Evolutionary conservation across 257 asterid genomes (phyloP).

Genomic region (Scutellaria barbata): DNA sequence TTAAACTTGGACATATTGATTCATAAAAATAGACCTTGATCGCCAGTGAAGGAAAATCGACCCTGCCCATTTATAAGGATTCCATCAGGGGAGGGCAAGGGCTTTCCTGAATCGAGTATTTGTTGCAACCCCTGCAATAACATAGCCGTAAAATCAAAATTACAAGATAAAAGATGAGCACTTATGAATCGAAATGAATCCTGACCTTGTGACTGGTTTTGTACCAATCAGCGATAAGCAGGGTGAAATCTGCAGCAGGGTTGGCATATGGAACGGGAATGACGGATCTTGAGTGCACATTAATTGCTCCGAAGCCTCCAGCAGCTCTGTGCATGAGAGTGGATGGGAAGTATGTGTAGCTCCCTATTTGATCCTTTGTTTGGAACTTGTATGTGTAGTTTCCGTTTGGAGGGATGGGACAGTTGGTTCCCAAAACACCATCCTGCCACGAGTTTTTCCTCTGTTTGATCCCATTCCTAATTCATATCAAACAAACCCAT

Average conservation of each 20-base stretch:
- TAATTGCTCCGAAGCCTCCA: conserved; percentile 90
- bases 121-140: conserved; percentile 72
- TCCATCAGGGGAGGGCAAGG: conserved; percentile 79
- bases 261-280: conserved; percentile 83
- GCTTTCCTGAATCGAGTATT: conserved; percentile 73
- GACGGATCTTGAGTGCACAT: conserved; percentile 82
- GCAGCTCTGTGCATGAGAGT: conserved; percentile 86
- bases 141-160: background rate
- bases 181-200: background rate
- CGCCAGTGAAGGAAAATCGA: conserved; percentile 63
- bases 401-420: conserved; percentile 78
- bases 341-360: conserved; percentile 89
- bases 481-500: background rate
- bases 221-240: conserved; percentile 92
- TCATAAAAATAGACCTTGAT: conserved; percentile 58
- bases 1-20: background rate
- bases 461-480: conserved; percentile 98
- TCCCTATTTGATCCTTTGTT: conserved; percentile 92
- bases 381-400: conserved; percentile 91
- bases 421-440: conserved; percentile 92
- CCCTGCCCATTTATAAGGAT: conserved; percentile 78
- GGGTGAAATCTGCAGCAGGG: conserved; percentile 82
- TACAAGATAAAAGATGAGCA: background rate
- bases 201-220: conserved; percentile 72
- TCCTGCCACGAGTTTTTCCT: conserved; percentile 99